Evolutionary conservation across 345 rosid genomes (phyloP), one percentile per base, ranked within the genome.

Genomic region (Dovyalis caffra): DNA sequence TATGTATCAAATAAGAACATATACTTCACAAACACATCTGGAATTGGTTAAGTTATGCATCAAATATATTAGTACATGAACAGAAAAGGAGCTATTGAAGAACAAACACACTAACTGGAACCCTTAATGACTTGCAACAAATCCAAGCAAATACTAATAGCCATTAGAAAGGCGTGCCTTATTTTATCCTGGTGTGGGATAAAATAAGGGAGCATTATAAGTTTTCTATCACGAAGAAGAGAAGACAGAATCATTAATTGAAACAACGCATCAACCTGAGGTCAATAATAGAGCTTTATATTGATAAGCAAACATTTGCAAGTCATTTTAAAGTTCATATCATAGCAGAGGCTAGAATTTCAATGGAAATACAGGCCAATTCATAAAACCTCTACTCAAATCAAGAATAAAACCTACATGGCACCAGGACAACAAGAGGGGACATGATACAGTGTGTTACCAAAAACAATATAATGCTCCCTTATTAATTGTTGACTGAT

Each of bases 401-500:
- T 29, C 20, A 49, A 32, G 72, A 70, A 70, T 56, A 34, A n/a
- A 53, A 29, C 14, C 16, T 34, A 6, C 73, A 70, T 8, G 34
- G 25, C 60, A 8, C 49, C 11, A 1, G 35, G 35, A 47, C 49
- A 32, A 33, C 25, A 68, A 47, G 20, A 47, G 4, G 20, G 5
- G 15, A 70, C 64, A 70, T 31, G 33, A 47, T 61, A 25, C 74
- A 47, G n/a, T 5, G 57, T 38, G 29, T 72, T 49, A 61, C 31
- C 65, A 37, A 58, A 69, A 58, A 63, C 35, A 47, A 72, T 49
- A 58, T 1, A 65, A 45, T 21, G 23, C 53, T 65, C 64, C 43
- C 29, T 73, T 71, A 76, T 84, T 84, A 69, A n/a, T n/a, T n/a
- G n/a, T 60, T 3, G 51, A 31, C 43, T 33, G 49, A 67, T 69